Base-by-base conservation (phyloP, 805 yeast genomes). In the Scheffersomyces spartinae region DNA sequence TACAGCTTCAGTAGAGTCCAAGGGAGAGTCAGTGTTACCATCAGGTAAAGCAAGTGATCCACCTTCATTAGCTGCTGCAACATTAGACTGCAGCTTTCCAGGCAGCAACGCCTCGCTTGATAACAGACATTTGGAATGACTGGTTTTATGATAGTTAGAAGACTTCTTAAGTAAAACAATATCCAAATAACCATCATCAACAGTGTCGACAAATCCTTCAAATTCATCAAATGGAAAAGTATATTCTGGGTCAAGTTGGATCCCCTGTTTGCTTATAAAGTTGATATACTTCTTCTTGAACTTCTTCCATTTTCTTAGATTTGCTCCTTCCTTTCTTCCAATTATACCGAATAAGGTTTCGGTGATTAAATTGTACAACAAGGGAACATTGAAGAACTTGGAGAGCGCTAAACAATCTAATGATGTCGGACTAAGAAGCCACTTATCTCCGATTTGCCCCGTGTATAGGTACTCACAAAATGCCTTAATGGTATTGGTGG, bases 361-460 rank as follows among this genome's bases (percentile, higher is more conserved):
- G 25, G 71, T 53, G 25, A 79, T 68, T 40, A 79, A 56, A 39
- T 77, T 84, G 43, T 75, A 76, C 15, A 81, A 52, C 26, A 80
- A 50, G 2, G 88, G 86, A 13, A 80, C 61, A 32, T 75, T 76
- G 41, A 73, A 78, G 32, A 70, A 61, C 37, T 75, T 74, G 3
- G 86, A 64, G 40, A 75, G 60, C 17, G 73, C 45, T 35, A 79
- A 54, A 24, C 74, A 61, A 35, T 78, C 84, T 20, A 78, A 56
- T 0, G 79, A 68, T 0, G 80, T 73, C 0, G 91, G 88, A 2
- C 68, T 57, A 20, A 80, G 49, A n/a, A 63, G 49, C 88, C 88
- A 79, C 38, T 68, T 74, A 27, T 75, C 71, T 14, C 83, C 83
- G 13, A 81, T 69, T 46, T 79, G 85, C 1, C 91, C 93, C 4